phyloP scores from a whole-genome alignment of 192 early-diverging fungal species.

The Backusella tarrabulga region DNA sequence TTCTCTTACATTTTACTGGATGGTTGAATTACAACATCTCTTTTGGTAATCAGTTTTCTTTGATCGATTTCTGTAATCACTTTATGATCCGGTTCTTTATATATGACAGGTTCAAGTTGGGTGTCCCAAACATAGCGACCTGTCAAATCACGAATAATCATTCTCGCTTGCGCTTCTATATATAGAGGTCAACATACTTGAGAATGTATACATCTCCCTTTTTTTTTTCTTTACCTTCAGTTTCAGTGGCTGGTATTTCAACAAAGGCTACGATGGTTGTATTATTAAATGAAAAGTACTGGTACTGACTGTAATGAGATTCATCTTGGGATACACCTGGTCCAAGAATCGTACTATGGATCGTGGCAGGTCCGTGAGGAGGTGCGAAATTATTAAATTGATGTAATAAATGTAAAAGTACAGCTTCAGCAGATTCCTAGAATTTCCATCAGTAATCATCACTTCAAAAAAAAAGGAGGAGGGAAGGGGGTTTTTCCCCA shows the following conservation, averaged over 20 bases:
- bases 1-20: neutral
- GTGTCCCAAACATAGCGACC: conserved; percentile 84
- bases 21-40: neutral
- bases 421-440: conserved; percentile 69
- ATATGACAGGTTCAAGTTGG: conserved; percentile 33
- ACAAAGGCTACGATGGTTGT: conserved; percentile 69
- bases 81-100: conserved; percentile 8
- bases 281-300: conserved; percentile 75
- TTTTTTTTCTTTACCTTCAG: conserved; percentile 29
- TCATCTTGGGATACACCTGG: conserved; percentile 37
- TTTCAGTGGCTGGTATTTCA: conserved; percentile 53
- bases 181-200: neutral
- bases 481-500: too few species aligned
- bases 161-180: conserved; percentile 47
- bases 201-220: neutral
- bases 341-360: conserved; percentile 43
- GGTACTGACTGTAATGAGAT: conserved; percentile 47
- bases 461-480: too few species aligned
- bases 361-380: conserved; percentile 57
- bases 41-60: neutral
- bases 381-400: conserved; percentile 68
- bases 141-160: conserved; percentile 73
- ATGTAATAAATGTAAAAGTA: conserved; percentile 67
- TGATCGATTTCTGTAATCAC: neutral
- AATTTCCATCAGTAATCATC: too few species aligned